Base-by-base conservation (phyloP, 2,329 filamentous ascomycete genomes). In the Ophiosphaerella korrae region DNA sequence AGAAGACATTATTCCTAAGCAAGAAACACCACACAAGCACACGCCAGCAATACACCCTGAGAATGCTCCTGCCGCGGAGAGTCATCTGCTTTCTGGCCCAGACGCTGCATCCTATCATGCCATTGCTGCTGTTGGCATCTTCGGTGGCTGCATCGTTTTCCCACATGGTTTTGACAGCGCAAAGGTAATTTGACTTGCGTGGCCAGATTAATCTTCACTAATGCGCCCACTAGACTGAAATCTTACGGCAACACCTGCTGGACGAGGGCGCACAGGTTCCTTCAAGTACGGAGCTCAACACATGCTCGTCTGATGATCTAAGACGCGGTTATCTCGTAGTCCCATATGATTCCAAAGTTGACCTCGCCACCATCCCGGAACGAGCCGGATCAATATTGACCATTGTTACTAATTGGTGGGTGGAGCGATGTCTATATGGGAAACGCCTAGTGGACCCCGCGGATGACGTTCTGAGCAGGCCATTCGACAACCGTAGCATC, bases 391-490 rank as follows among this genome's bases (percentile, higher is more conserved):
- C 53, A 43, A 41, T 48, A 38, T 44, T 71, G 36, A 59, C 45
- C 45, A 45, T 79, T 47, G 86, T 96, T 29, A 97, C 92, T 9
- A 92, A 96, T 68, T 95, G 94, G 81, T 99, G 93, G 83, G 81
- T 99, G 45, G 94, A 99, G 75, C 85, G 86, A 41, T 97, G 93
- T 70, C 78, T 99, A 34, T 86, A 92, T 68, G 84, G 84, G 57
- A 94, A 90, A 72, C 77, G 76, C 23, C 83, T 93, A 61, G 80
- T 90, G 40, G 78, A 88, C 26, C 90, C 92, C 5, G 77, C 80
- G 44, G 79, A 84, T 4, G 86, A 94, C 68, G 81, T 89, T 35
- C 82, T 95, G 21, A 92, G 90, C 51, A 85, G 84, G 6, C 92
- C 94, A 2, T 89, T 97, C 55, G 80, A 85, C 5, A 75, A 77